Evolutionary conservation across 75 land plant species (phyloP).

Genomic region (Gnetum montanum): DNA sequence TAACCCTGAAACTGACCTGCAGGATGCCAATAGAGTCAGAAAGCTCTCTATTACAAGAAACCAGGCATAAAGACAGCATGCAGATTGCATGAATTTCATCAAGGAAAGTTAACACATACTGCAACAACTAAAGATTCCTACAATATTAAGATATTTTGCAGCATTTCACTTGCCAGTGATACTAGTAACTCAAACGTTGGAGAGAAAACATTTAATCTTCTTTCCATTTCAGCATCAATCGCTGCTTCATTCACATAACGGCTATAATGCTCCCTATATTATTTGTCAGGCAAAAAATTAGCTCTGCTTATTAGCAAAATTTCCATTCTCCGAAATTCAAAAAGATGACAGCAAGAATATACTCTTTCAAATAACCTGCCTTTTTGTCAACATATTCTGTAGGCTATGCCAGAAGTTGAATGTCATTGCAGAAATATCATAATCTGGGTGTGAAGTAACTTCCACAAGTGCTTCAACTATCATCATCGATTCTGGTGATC

Average conservation of each 20-base stretch:
- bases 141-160: too few relatives aligned
- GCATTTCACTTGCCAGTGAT: slow-evolving; percentile 69
- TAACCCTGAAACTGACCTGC: slow-evolving; percentile 78
- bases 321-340: too few relatives aligned
- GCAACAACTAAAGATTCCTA: too few relatives aligned
- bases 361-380: slow-evolving; percentile 27
- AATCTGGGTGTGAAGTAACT: slow-evolving; percentile 91
- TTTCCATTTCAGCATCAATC: slow-evolving; percentile 60
- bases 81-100: too few relatives aligned
- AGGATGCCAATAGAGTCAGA: too few relatives aligned
- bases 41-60: neutral
- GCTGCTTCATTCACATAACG: slow-evolving; percentile 56
- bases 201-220: slow-evolving; percentile 52
- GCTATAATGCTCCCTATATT: slow-evolving; percentile 49
- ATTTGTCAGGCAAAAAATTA: too few relatives aligned
- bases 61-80: too few relatives aligned
- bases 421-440: slow-evolving; percentile 89
- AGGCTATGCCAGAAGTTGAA: slow-evolving; percentile 95
- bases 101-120: too few relatives aligned
- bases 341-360: too few relatives aligned
- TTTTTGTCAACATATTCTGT: slow-evolving; percentile 53
- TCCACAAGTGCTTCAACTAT: slow-evolving; percentile 84
- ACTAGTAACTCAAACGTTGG: slow-evolving; percentile 75
- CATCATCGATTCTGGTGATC: slow-evolving; percentile 80
- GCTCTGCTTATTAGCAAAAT: too few relatives aligned